These are phyloP conservation scores for Strobilomyces echinocephalus DNA, from an alignment of 768 basidiomycete species.

Conservation along the genomic window DNA sequence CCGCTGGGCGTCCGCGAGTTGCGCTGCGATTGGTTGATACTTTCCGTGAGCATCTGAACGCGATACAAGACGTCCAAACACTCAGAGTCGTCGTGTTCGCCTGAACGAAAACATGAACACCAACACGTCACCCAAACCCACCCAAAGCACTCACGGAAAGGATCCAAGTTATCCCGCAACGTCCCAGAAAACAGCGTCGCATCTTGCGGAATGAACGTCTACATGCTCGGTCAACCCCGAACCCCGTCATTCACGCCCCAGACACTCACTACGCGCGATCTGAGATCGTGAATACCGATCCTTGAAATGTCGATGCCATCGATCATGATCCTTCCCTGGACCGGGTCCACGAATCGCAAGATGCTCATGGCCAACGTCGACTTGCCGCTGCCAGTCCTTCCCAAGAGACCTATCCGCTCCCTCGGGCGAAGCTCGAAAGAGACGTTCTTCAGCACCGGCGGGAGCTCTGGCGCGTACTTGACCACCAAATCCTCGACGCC, in stretches of 20 bases:
- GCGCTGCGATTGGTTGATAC: conserved; percentile 43
- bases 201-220: conserved; percentile 80
- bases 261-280: conserved; percentile 60
- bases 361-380: conserved; percentile 84
- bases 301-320: conserved; percentile 86
- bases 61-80: conserved; percentile 77
- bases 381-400: conserved; percentile 80
- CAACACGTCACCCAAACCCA: background rate
- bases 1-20: conserved; percentile 48
- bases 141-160: conserved; percentile 43
- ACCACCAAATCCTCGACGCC: conserved; percentile 70
- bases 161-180: conserved; percentile 69
- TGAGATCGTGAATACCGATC: conserved; percentile 79
- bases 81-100: conserved; percentile 73
- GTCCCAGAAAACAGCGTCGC: conserved; percentile 79
- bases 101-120: conserved; percentile 28
- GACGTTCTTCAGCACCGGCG: conserved; percentile 69
- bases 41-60: conserved; percentile 68
- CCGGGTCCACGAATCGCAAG: conserved; percentile 79
- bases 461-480: conserved; percentile 82
- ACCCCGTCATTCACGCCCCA: background rate
- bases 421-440: conserved; percentile 68
- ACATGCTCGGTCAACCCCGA: background rate
- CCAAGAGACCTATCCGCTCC: conserved; percentile 76
- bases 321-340: conserved; percentile 68